Percentiles rank a stretch among this genome's conserved stretches.
Conservation (phyloP, 345 rosid genomes). For the Noccaea bulbosa region DNA sequence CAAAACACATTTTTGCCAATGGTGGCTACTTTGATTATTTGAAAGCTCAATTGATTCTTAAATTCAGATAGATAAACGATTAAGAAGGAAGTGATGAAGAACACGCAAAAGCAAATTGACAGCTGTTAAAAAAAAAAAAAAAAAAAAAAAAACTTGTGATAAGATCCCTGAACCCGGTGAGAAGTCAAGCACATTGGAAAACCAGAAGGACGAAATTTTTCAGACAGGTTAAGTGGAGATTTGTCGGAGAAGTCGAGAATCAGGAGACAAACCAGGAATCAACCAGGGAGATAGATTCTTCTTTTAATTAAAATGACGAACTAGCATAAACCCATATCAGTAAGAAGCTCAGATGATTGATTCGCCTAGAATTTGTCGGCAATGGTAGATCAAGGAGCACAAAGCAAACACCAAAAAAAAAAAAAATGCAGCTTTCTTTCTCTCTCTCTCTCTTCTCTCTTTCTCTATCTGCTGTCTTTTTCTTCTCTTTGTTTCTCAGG, state of each 20-base stretch:
- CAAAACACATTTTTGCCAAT: slow-evolving; percentile 29
- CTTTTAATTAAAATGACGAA: slow-evolving; percentile 24
- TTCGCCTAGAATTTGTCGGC: slow-evolving; percentile 39
- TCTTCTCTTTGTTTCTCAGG: slow-evolving; percentile 40
- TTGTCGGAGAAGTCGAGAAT: slow-evolving; percentile 42
- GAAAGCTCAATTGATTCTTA: slow-evolving; percentile 27
- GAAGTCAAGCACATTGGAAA: slow-evolving; percentile 41
- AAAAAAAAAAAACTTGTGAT: slow-evolving; percentile 22
- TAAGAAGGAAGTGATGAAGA: slow-evolving; percentile 32
- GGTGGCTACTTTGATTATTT: not conserved
- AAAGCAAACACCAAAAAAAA: slow-evolving; percentile 14
- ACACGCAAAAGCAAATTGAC: slow-evolving; percentile 42
- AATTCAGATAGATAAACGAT: slow-evolving; percentile 27
- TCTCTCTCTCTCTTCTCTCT: slow-evolving; percentile 5
- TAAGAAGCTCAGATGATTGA: slow-evolving; percentile 20
- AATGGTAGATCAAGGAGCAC: slow-evolving; percentile 53
- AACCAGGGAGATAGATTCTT: slow-evolving; percentile 33
- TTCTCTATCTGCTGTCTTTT: slow-evolving; percentile 36
- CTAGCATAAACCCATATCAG: slow-evolving; percentile 42
- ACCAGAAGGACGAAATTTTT: slow-evolving; percentile 22
- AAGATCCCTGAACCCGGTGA: slow-evolving; percentile 34
- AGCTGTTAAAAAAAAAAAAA: slow-evolving; percentile 35
- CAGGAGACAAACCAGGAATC: slow-evolving; percentile 43
- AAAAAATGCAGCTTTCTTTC: slow-evolving; percentile 41
- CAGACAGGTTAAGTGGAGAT: slow-evolving; percentile 37